These are phyloP conservation scores for Nigrograna mackinnonii DNA, from an alignment of 2,329 filamentous ascomycete species.

Conservation along the genomic window DNA sequence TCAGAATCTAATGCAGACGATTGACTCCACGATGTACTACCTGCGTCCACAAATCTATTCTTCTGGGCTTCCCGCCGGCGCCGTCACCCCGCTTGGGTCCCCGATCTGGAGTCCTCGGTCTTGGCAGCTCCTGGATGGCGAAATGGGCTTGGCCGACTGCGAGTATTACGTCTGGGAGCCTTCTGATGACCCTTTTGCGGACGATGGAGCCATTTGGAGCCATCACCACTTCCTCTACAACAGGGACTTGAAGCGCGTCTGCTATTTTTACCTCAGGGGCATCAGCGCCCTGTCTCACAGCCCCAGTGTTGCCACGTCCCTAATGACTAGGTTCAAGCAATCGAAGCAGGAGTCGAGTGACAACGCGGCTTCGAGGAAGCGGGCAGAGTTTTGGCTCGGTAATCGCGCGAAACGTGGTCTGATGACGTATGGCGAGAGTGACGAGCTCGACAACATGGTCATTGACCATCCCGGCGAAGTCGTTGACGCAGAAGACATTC, in stretches of 20 bases:
- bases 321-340: slow-evolving; percentile 42
- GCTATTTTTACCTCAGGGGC: slow-evolving; percentile 91
- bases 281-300: slow-evolving; percentile 74
- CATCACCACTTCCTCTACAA: slow-evolving; percentile 99
- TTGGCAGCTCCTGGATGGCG: slow-evolving; percentile 90
- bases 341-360: slow-evolving; percentile 54
- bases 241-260: slow-evolving; percentile 86
- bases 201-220: slow-evolving; percentile 93
- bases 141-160: slow-evolving; percentile 91
- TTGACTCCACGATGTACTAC: slow-evolving; percentile 85
- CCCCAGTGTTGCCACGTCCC: slow-evolving; percentile 47
- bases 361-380: slow-evolving; percentile 69
- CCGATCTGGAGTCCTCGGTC: slow-evolving; percentile 84
- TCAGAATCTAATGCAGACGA: slow-evolving; percentile 78
- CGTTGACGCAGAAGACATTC: slow-evolving; percentile 44
- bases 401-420: slow-evolving; percentile 57
- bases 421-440: slow-evolving; percentile 47
- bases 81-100: slow-evolving; percentile 52
- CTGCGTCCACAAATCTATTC: slow-evolving; percentile 66
- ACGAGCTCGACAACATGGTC: slow-evolving; percentile 47
- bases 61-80: slow-evolving; percentile 47
- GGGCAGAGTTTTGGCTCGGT: slow-evolving; percentile 87
- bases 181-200: slow-evolving; percentile 87
- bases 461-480: slow-evolving; percentile 42
- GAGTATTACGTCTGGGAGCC: slow-evolving; percentile 88